Evolutionary conservation across 208 protist genomes (phyloP).

Genomic region (Trypanosoma lewisi): DNA sequence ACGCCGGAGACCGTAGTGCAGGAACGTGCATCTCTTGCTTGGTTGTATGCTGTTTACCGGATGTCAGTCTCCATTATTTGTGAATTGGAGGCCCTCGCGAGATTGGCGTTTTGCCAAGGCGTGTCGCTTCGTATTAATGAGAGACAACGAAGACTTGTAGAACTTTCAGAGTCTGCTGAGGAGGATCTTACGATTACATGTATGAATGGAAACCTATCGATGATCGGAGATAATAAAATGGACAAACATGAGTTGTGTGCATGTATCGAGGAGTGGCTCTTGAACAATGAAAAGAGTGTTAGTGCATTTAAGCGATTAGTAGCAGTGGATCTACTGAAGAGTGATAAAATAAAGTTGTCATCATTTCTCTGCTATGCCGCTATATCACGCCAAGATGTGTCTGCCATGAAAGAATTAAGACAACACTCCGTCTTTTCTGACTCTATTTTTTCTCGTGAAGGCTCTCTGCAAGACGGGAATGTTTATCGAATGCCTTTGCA

Average conservation of each 20-base stretch:
- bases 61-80: slow-evolving; percentile 23
- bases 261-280: slow-evolving; percentile 16
- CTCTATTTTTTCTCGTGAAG: slow-evolving; percentile 3
- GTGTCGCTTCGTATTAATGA: slow-evolving; percentile 16
- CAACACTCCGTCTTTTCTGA: background rate
- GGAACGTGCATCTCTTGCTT: slow-evolving; percentile 16
- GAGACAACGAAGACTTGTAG: slow-evolving; percentile 16
- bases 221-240: background rate
- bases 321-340: background rate
- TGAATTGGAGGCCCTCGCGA: slow-evolving; percentile 18
- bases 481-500: background rate
- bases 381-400: slow-evolving; percentile 8
- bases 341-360: slow-evolving; percentile 1
- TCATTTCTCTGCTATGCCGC: slow-evolving; percentile 23
- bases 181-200: background rate
- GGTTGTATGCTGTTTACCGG: slow-evolving; percentile 28
- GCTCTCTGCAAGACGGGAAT: background rate
- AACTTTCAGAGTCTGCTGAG: slow-evolving; percentile 22
- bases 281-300: background rate
- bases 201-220: background rate
- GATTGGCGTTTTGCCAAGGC: slow-evolving; percentile 12
- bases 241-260: background rate
- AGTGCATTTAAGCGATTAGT: slow-evolving; percentile 2
- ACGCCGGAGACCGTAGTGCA: slow-evolving; percentile 2
- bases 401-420: slow-evolving; percentile 11